These are phyloP conservation scores for Bipolaris zeicola DNA, from an alignment of 2,329 filamentous ascomycete genomes.

Conservation along the genomic window DNA sequence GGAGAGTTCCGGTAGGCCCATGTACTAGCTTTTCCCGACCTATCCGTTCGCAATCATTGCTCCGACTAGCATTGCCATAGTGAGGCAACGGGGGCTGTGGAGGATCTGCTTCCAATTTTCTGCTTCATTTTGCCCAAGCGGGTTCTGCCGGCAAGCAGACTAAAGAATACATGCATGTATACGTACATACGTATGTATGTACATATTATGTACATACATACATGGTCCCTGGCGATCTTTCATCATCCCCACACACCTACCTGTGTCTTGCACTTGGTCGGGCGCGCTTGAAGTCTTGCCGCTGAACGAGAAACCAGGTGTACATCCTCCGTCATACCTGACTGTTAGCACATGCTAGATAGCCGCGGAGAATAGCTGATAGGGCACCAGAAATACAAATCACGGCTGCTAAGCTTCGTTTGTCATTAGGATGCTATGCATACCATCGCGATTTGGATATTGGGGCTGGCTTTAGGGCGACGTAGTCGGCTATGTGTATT, in stretches of 20 bases:
- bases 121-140: neutral
- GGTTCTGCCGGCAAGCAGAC: neutral
- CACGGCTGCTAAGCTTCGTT: neutral
- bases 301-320: neutral
- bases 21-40: neutral
- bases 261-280: constrained; percentile 9
- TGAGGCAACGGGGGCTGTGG: constrained; percentile 27
- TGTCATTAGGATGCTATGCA: constrained; percentile 1
- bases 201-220: neutral
- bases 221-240: constrained; percentile 15
- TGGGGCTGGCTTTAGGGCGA: constrained; percentile 9
- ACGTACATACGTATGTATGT: neutral
- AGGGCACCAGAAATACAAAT: constrained; percentile 4
- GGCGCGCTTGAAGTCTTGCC: constrained; percentile 5
- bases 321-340: constrained; percentile 1
- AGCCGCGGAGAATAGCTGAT: neutral
- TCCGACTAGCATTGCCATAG: neutral
- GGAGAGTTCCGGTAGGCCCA: constrained; percentile 1
- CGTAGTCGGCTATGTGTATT: constrained; percentile 2
- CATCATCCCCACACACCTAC: constrained; percentile 9
- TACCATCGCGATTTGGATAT: constrained; percentile 11
- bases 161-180: neutral
- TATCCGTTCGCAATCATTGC: neutral
- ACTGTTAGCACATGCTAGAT: neutral
- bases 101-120: constrained; percentile 14